Evolutionary conservation across 1,139 yeast genomes (phyloP).

Genomic region (Taiozyma sp.): DNA sequence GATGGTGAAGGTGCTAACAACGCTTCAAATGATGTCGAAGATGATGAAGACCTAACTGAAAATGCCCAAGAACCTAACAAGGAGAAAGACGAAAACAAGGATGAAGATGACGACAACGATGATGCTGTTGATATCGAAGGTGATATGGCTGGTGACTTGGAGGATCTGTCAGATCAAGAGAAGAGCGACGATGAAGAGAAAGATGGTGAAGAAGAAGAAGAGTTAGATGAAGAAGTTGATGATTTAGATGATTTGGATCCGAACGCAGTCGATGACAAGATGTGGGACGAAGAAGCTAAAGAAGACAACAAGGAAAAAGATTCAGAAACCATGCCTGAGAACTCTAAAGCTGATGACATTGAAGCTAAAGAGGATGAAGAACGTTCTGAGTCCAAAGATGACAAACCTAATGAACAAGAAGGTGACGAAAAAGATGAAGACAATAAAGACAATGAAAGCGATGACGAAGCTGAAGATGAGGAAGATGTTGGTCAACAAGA

Average conservation of each 20-base stretch:
- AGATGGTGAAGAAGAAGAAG: conserved; percentile 47
- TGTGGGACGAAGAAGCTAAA: conserved; percentile 95
- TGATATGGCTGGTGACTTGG: conserved; percentile 93
- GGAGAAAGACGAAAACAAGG: conserved; percentile 61
- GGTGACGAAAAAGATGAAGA: conserved; percentile 54
- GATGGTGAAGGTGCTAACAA: conserved; percentile 90
- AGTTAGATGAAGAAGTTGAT: conserved; percentile 85
- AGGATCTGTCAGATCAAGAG: conserved; percentile 72
- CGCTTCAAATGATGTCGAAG: conserved; percentile 82
- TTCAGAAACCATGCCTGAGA: conserved; percentile 61
- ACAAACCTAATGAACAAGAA: conserved; percentile 46
- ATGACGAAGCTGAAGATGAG: conserved; percentile 47
- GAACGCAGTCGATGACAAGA: conserved; percentile 92
- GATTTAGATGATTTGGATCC: conserved; percentile 90
- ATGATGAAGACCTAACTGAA: conserved; percentile 87
- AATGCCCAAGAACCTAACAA: conserved; percentile 84
- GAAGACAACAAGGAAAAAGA: conserved; percentile 72
- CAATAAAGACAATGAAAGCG: conserved; percentile 59
- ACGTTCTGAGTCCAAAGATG: conserved; percentile 37
- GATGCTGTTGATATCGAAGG: conserved; percentile 94
- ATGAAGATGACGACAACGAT: conserved; percentile 52
- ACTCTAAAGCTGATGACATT: conserved; percentile 54
- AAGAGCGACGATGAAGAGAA: conserved; percentile 54
- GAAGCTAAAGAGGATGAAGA: conserved; percentile 51
- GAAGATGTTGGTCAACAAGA: conserved; percentile 77